phyloP scores from a whole-genome alignment of 495 filamentous ascomycete species.

The Aspergillus conjunctus region DNA sequence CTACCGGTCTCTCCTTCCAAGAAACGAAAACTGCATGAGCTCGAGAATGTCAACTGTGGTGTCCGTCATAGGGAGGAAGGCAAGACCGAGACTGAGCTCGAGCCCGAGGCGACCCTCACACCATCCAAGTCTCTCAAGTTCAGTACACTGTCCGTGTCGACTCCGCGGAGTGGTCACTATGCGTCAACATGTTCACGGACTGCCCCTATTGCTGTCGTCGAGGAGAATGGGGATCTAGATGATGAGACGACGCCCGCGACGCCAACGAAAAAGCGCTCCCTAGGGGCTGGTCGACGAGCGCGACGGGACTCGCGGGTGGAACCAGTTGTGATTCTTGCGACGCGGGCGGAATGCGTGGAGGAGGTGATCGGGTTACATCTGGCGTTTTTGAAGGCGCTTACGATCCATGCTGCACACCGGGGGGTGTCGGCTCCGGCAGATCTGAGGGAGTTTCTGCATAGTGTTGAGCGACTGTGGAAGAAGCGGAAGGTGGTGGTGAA shows the following conservation, averaged over 20 bases:
- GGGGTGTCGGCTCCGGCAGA: slow-evolving; percentile 42
- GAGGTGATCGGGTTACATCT: slow-evolving; percentile 44
- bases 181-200: slow-evolving; percentile 29
- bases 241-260: slow-evolving; percentile 21
- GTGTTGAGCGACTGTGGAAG: slow-evolving; percentile 48
- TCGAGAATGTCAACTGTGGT: slow-evolving; percentile 37
- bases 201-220: background rate
- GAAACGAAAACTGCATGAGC: slow-evolving; percentile 49
- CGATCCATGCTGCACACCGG: slow-evolving; percentile 46
- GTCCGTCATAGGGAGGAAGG: slow-evolving; percentile 2
- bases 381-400: slow-evolving; percentile 43
- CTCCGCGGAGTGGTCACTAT: slow-evolving; percentile 41
- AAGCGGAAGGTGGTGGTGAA: slow-evolving; percentile 49
- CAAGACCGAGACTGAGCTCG: slow-evolving; percentile 5
- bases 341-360: slow-evolving; percentile 35
- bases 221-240: slow-evolving; percentile 1
- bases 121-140: slow-evolving; percentile 48
- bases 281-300: background rate
- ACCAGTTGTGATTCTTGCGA: slow-evolving; percentile 11
- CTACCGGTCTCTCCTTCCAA: slow-evolving; percentile 48
- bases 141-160: slow-evolving; percentile 40
- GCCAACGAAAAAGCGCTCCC: slow-evolving; percentile 34
- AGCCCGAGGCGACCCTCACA: slow-evolving; percentile 22
- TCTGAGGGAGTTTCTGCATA: slow-evolving; percentile 43
- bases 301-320: background rate